These are phyloP conservation scores for Rostrohypoxylon terebratum DNA, from an alignment of 495 filamentous ascomycete species.

Conservation along the genomic window DNA sequence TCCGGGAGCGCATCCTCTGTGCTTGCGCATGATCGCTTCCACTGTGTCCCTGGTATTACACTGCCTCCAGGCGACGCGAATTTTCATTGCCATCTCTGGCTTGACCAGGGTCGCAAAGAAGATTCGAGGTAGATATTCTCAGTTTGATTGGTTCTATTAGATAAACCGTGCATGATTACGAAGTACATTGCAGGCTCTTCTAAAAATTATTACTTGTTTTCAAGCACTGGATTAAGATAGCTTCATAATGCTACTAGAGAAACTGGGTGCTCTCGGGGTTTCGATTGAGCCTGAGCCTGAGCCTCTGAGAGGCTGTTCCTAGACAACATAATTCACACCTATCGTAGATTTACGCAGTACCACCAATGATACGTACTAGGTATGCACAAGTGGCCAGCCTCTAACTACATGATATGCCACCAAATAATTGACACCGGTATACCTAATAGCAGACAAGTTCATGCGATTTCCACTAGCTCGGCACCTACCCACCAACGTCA, in stretches of 20 bases:
- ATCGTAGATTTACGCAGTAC: not conserved
- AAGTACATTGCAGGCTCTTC: not conserved
- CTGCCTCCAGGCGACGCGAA: conserved; percentile 82
- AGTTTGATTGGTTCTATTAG: too few relatives aligned
- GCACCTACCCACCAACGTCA: not conserved
- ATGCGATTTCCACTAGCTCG: not conserved
- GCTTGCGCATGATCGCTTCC: conserved; percentile 75
- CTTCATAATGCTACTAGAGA: too few relatives aligned
- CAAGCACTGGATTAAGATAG: too few relatives aligned
- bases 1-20: conserved; percentile 68
- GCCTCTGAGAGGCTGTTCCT: not conserved
- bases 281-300: not conserved
- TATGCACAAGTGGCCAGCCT: not conserved
- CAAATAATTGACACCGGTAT: not conserved
- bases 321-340: not conserved
- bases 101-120: conserved; percentile 70
- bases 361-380: not conserved
- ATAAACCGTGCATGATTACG: too few relatives aligned
- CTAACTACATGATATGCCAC: not conserved
- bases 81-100: conserved; percentile 62
- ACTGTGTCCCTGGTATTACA: conserved; percentile 85
- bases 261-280: not conserved
- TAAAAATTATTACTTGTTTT: too few relatives aligned
- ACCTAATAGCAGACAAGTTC: not conserved
- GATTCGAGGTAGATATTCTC: too few relatives aligned